Evolutionary conservation across 352 stramenopile genomes (phyloP).

Genomic region (Phytophthora meadii): DNA sequence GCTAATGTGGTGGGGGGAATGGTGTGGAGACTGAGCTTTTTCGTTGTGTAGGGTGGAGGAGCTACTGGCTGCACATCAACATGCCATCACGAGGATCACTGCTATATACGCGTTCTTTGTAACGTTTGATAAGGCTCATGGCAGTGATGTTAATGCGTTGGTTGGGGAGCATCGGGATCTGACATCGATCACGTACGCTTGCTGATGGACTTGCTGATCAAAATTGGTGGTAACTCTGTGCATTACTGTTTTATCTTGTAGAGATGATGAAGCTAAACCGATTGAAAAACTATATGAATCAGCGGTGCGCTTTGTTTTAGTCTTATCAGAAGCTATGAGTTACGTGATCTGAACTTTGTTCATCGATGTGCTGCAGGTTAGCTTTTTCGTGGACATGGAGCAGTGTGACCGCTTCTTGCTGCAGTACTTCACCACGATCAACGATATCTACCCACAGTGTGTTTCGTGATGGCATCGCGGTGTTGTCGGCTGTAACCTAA

Average conservation of each 20-base stretch:
- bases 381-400: slow-evolving; percentile 90
- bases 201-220: no score
- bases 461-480: slow-evolving; percentile 8
- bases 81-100: slow-evolving; percentile 65
- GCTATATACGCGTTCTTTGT: slow-evolving; percentile 72
- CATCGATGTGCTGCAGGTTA: slow-evolving; percentile 44
- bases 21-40: no score
- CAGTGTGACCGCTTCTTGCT: slow-evolving; percentile 84
- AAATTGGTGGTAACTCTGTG: no score
- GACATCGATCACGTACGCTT: slow-evolving; percentile 32
- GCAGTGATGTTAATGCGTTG: slow-evolving; percentile 39
- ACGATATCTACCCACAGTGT: slow-evolving; percentile 82
- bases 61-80: slow-evolving; percentile 61
- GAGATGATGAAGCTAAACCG: slow-evolving; percentile 42
- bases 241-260: slow-evolving; percentile 7
- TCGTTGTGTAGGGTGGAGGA: slow-evolving; percentile 65
- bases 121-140: slow-evolving; percentile 59
- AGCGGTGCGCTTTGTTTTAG: slow-evolving; percentile 34
- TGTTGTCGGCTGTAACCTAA: neutral
- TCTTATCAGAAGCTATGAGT: neutral
- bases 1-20: neutral
- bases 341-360: neutral
- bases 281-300: slow-evolving; percentile 54
- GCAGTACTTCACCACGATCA: slow-evolving; percentile 85
- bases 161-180: slow-evolving; percentile 37